Percentiles rank a stretch among this genome's conserved stretches.
Evolutionary conservation across 2,329 filamentous ascomycete species (phyloP).

Genomic region (Colletotrichum tofieldiae): DNA sequence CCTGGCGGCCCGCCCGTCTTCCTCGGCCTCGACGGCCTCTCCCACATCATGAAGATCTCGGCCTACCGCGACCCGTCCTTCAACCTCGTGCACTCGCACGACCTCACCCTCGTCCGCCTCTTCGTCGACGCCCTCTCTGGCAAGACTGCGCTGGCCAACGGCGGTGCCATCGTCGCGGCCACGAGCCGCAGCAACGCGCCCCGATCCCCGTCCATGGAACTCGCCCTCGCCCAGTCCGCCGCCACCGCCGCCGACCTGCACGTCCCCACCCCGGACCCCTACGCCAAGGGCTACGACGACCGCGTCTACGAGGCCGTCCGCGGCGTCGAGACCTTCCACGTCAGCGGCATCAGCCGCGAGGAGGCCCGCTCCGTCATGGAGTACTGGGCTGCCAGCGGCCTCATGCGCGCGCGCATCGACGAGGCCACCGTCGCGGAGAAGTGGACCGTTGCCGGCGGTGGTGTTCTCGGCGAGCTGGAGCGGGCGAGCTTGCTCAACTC

Average conservation of each 20-base stretch:
- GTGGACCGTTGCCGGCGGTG: constrained; percentile 87
- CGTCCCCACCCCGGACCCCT: constrained; percentile 66
- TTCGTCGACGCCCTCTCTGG: constrained; percentile 83
- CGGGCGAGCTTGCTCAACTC: constrained; percentile 70
- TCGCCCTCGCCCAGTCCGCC: constrained; percentile 73
- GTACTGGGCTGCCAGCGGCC: constrained; percentile 91
- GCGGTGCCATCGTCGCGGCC: constrained; percentile 83
- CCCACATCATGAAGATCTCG: constrained; percentile 84
- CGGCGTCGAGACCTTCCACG: constrained; percentile 66
- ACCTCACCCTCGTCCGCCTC: constrained; percentile 82
- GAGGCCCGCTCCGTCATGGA: constrained; percentile 89
- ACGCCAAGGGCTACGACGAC: constrained; percentile 70
- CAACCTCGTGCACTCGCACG: constrained; percentile 86
- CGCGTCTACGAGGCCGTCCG: constrained; percentile 69
- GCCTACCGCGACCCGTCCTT: constrained; percentile 82
- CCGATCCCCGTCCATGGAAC: constrained; percentile 75
- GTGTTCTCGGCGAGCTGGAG: constrained; percentile 90
- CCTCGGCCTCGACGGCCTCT: constrained; percentile 83
- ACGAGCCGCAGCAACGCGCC: constrained; percentile 81
- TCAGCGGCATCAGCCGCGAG: constrained; percentile 79
- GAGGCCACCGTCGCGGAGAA: constrained; percentile 82
- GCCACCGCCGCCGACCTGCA: constrained; percentile 58
- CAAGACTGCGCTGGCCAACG: constrained; percentile 73
- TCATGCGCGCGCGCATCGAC: constrained; percentile 80
- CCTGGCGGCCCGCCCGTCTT: constrained; percentile 73